Evolutionary conservation across 352 stramenopile genomes (phyloP), one percentile per base, ranked within the genome.

Genomic region (Phytophthora tubulina): DNA sequence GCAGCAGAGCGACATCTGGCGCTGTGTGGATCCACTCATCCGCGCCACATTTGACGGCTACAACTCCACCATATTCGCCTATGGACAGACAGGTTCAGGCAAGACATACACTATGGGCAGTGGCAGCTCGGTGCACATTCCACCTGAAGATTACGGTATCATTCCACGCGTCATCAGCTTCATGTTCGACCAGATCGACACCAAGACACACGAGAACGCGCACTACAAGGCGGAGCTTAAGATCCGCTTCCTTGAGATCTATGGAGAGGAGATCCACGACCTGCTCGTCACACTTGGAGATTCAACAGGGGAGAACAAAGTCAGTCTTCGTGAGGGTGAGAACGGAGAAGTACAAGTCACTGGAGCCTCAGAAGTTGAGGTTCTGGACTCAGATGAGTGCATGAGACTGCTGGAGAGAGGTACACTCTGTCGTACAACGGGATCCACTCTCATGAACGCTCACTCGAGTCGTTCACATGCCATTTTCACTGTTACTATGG

Each of bases 381-480:
- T 97, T 7, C 44, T 70, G 0, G 78, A 87, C 35, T 80, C 82
- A 0, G 92, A 95, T 21, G 81, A 95, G 70, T 95, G 94, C 59
- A 73, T 96, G 51, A 79, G 87, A 15, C 45, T 97, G 51, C 68
- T 98, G 14, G 88, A 97, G 69, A 79, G 88, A 21, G 94, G 94
- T 17, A 96, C 87, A 50, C 76, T 95, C 14, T 91, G 86, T 58
- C 84, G 95, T 15, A 96, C 86, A 14, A 96, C 89, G 3, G 90
- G 89, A 6, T 92, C 90, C 44, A 98, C 95, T 36, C 81, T 97
- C 50, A 97, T 98, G 92, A 98, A 98, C 77, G 90, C 87, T 15
- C 83, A 94, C 21, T 97, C 88, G 45, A 97, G 88, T 86, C 88
- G 95, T 3, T 97, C 89, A 8, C 95, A 98, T 72, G 90, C 90